These are phyloP conservation scores for Exophiala calicioides DNA, from an alignment of 2,329 filamentous ascomycete genomes.

Conservation along the genomic window DNA sequence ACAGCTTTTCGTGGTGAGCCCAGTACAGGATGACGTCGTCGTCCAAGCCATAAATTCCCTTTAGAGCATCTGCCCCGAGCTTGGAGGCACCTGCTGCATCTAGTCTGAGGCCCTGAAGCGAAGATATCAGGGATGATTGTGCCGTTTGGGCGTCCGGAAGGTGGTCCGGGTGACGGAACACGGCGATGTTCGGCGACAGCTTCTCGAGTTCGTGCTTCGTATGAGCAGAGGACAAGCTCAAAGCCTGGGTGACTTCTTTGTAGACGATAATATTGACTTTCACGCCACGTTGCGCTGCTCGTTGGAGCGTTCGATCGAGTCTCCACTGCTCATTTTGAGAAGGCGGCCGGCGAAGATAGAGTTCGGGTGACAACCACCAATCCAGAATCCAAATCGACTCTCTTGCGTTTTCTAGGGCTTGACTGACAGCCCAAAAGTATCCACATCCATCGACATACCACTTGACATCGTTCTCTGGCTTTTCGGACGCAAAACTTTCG, in stretches of 20 bases:
- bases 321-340: constrained; percentile 80
- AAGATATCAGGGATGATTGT: constrained; percentile 57
- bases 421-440: constrained; percentile 80
- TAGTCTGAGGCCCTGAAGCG: constrained; percentile 58
- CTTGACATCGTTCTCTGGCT: constrained; percentile 70
- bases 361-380: constrained; percentile 84
- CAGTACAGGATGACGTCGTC: constrained; percentile 84
- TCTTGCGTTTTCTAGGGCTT: constrained; percentile 71
- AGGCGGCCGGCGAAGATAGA: constrained; percentile 79
- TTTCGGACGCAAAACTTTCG: constrained; percentile 67
- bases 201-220: constrained; percentile 77
- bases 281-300: constrained; percentile 80
- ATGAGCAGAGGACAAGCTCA: constrained; percentile 70
- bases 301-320: constrained; percentile 77
- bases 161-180: constrained; percentile 91
- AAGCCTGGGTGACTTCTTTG: constrained; percentile 81
- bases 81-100: constrained; percentile 60
- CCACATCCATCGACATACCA: constrained; percentile 82
- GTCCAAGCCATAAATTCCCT: constrained; percentile 76
- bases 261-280: constrained; percentile 85
- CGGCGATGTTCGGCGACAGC: constrained; percentile 79
- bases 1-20: constrained; percentile 92
- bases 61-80: constrained; percentile 70
- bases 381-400: constrained; percentile 80
- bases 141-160: constrained; percentile 70